Conservation (phyloP, 83 land plant genomes). For the Diphasiastrum complanatum region DNA sequence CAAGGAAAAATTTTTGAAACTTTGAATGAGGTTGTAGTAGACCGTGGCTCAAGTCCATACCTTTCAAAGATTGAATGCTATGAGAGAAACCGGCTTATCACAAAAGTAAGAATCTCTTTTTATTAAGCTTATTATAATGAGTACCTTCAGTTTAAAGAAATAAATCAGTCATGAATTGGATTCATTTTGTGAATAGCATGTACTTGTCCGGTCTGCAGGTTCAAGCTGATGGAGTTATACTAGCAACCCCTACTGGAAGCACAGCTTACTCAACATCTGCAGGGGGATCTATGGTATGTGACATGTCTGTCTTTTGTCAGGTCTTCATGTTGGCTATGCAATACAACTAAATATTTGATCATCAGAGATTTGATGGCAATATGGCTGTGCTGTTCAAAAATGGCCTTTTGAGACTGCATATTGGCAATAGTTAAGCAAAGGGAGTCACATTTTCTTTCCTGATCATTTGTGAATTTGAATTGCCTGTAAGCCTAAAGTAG, state of each 20-base stretch:
- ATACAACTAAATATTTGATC: not conserved
- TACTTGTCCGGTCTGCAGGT: slow-evolving; percentile 44
- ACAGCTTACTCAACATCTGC: slow-evolving; percentile 99
- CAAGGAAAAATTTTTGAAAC: slow-evolving; percentile 95
- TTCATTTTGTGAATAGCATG: too few relatives aligned
- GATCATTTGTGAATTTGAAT: too few relatives aligned
- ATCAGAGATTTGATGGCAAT: not conserved
- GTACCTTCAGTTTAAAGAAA: too few relatives aligned
- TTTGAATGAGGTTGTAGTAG: slow-evolving; percentile 92
- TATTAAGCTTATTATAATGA: not conserved
- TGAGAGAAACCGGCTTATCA: slow-evolving; percentile 83
- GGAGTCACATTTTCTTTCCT: too few relatives aligned
- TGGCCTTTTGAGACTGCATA: too few relatives aligned
- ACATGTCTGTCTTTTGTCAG: too few relatives aligned
- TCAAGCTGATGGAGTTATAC: slow-evolving; percentile 96
- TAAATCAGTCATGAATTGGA: too few relatives aligned
- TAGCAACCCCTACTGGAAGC: slow-evolving; percentile 99
- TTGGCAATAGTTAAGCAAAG: too few relatives aligned
- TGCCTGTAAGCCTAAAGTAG: too few relatives aligned
- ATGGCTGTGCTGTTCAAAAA: too few relatives aligned
- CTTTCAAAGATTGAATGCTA: slow-evolving; percentile 97
- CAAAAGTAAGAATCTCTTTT: slow-evolving; percentile 49
- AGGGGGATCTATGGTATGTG: slow-evolving; percentile 98
- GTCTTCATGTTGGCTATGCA: too few relatives aligned
- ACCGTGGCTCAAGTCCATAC: slow-evolving; percentile 96